phyloP scores from a whole-genome alignment of 2,329 filamentous ascomycete genomes.

The Beauveria brongniartii region DNA sequence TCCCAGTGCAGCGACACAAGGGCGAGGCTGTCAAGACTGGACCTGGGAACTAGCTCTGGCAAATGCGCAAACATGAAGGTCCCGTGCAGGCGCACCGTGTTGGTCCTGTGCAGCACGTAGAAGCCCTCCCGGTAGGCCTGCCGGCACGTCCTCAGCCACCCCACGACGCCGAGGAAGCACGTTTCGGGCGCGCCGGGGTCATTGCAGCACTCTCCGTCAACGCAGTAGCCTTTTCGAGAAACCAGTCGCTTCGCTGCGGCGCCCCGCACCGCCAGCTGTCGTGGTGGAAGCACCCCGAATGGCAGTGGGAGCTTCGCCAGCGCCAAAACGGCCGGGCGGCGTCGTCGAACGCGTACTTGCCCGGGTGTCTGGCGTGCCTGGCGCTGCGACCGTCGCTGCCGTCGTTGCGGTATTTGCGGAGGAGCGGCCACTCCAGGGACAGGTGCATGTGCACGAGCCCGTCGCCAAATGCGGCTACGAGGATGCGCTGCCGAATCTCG shows the following conservation, averaged over 20 bases:
- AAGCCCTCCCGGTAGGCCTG: neutral
- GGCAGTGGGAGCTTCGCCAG: conserved; percentile 3
- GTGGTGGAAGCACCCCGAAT: neutral
- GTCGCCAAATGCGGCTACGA: conserved; percentile 1
- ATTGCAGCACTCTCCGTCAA: neutral
- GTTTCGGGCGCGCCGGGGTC: neutral
- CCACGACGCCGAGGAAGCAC: neutral
- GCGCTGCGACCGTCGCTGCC: neutral
- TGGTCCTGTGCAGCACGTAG: neutral
- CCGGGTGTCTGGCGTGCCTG: neutral
- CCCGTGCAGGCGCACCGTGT: neutral
- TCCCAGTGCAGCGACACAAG: neutral
- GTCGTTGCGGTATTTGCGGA: neutral
- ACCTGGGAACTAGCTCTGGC: neutral
- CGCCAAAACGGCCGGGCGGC: neutral
- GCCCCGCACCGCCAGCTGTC: neutral
- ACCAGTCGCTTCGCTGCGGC: neutral
- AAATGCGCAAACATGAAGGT: neutral
- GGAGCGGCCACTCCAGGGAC: neutral
- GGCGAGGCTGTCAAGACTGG: neutral
- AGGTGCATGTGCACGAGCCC: neutral
- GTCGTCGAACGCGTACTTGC: neutral
- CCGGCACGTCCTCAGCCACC: neutral
- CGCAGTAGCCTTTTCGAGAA: neutral
- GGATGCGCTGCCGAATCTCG: neutral